A percentile compares a stretch with the other conserved stretches of the same genome.
phyloP scores from a whole-genome alignment of 176 grass and related monocot genomes.

The Phragmites australis region DNA sequence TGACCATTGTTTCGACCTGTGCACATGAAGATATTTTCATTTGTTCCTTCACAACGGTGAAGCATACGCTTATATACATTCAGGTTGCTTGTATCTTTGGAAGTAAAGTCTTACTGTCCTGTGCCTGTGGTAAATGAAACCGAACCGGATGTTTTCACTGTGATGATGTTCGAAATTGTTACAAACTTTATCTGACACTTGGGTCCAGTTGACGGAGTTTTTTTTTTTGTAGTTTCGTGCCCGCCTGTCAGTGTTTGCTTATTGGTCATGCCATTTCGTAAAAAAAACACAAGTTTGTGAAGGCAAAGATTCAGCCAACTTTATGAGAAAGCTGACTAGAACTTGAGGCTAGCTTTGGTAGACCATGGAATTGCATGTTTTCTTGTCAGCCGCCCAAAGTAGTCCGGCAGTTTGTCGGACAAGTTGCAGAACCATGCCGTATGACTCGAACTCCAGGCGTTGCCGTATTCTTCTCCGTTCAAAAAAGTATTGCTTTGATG shows the following conservation, averaged over 20 bases:
- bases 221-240: neutral
- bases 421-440: conserved; percentile 6
- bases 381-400: neutral
- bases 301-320: neutral
- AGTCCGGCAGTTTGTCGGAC: neutral
- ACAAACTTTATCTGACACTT: neutral
- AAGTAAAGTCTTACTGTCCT: neutral
- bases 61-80: conserved; percentile 15
- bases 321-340: conserved; percentile 1
- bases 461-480: neutral
- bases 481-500: neutral
- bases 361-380: neutral
- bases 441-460: neutral
- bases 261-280: no score
- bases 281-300: neutral
- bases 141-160: neutral
- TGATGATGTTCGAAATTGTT: neutral
- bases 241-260: neutral
- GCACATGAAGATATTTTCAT: conserved; percentile 26
- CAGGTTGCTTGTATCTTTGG: neutral
- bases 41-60: conserved; percentile 27
- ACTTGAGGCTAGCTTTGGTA: neutral
- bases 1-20: neutral
- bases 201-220: neutral
- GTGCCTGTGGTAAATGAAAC: neutral